Base-by-base conservation (phyloP, 306 rosid species). In the Trifolium subterraneum region DNA sequence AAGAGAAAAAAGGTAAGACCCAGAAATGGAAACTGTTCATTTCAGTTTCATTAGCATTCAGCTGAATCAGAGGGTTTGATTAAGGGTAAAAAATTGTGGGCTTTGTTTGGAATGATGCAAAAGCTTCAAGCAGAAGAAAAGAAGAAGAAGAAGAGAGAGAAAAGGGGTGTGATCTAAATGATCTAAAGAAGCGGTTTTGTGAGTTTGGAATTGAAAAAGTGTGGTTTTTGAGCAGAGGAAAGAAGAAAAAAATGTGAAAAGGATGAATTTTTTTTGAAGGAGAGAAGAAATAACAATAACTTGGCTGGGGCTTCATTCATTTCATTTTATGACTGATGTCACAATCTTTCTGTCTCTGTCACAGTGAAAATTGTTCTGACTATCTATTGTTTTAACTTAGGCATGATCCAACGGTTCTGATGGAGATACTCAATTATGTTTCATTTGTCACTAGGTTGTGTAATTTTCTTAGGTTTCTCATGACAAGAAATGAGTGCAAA, bases 21-120 rank as follows among this genome's bases (percentile, higher is more conserved):
- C 75, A 64, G 64, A 90, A 80, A 51, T 81, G 72, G 42, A 38
- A 79, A 73, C 82, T 69, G 73, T 72, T 87, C 94, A 87, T 87
- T 58, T 67, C 74, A 42, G 67, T 50, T 27, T 51, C 85, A 80
- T 77, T 81, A 56, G 61, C 59, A 38, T 44, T 79, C 55, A 59
- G 64, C 31, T 31, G 72, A 72, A 64, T 76, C 82, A 33, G 73
- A 69, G 81, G 63, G 45, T 73, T 78, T 45, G 64, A 15, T 68
- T 25, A 13, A 16, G 41, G 78, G 73, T 72, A 64, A 80, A 80
- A 74, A 74, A 4, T 61, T 60, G 84, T 74, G 71, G 72, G 79
- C 79, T 41, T 38, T 15, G 13, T 54, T 64, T 60, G 76, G 71
- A 65, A 62, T 77, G 69, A 74, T 60, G 35, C 64, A 55, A 76